These are phyloP conservation scores for Eucalyptus viminalis DNA, from an alignment of 345 rosid genomes.

Conservation along the genomic window DNA sequence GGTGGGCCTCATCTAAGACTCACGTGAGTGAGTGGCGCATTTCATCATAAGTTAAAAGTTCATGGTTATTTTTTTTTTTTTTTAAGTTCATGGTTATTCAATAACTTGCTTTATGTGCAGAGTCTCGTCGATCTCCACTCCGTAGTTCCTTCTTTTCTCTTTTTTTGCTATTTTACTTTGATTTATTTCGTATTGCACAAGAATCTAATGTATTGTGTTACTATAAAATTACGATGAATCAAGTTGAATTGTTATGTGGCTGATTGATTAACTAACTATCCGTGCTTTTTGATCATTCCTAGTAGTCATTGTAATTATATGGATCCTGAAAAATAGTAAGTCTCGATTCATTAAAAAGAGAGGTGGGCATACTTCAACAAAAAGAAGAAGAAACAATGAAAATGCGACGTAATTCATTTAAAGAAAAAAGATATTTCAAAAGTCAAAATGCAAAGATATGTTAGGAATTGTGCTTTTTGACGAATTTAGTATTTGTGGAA, in stretches of 20 bases:
- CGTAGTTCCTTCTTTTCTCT: not conserved
- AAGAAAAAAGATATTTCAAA: not conserved
- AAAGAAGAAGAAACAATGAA: not conserved
- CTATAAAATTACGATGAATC: not conserved
- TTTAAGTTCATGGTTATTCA: not conserved
- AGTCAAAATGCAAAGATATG: not conserved
- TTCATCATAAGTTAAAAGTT: too few relatives aligned
- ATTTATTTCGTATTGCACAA: not conserved
- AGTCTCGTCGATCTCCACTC: not conserved
- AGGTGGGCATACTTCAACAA: not conserved
- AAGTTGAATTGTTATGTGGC: not conserved
- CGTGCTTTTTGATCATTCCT: not conserved
- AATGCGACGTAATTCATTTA: not conserved
- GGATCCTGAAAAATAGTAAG: not conserved
- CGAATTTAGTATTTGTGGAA: not conserved
- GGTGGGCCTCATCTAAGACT: not conserved
- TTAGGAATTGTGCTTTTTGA: not conserved
- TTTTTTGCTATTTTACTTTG: not conserved
- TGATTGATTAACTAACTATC: not conserved
- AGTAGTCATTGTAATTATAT: not conserved
- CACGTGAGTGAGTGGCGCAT: not conserved
- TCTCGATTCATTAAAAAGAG: not conserved
- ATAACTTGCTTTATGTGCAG: not conserved
- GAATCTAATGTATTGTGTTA: not conserved
- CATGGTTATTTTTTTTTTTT: too few relatives aligned